Evolutionary conservation across 352 stramenopile species (phyloP), one percentile per base, ranked within the genome.

Genomic region (Aphanomyces astaci): DNA sequence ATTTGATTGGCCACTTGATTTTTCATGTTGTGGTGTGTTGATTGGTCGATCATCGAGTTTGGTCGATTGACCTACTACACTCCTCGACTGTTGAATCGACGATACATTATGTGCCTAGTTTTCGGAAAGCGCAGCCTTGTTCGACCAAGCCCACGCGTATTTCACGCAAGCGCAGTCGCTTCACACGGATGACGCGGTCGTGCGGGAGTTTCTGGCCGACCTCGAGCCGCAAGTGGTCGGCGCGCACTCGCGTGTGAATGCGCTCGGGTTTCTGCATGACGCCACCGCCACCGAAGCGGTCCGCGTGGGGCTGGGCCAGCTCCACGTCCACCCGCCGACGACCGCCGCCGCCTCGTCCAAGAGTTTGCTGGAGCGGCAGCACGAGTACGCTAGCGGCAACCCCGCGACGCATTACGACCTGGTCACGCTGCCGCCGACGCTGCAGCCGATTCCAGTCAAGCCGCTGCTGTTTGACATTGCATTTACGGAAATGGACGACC

Each of bases 401-500:
- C 71, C 78, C 24, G 82, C 81, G 55, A 74, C 75, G n/a, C 60
- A 79, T 24, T 79, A 80, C 70, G 82, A 90, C 63, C 71, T 94
- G 31, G 71, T 94, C 48, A 77, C 77, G 59, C 72, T 91, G 30
- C 82, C 81, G 19, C 85, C 85, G 2, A 73, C 80, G 57, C 88
- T 92, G 62, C 75, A 75, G 56, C 72, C 85, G 13, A 70, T 91
- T 10, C 77, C 83, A 28, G 84, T 75, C 77, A 94, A 94, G 74
- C 85, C 85, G 15, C 75, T 94, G 65, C 75, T 94, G 9, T 92
- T 94, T 52, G 85, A 94, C 66, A 76, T 91, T 59, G 83, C 85
- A 43, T 89, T 90, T 65, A 89, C 88, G 59, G 85, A 90, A 73
- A 76, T 94, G 48, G 81, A 88, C 67, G 83, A 91, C 55, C 85